Percentiles rank a stretch among this genome's conserved stretches.
Evolutionary conservation across 1,284 basidiomycete species (phyloP).

Genomic region (Ceratobasidium papillatum): DNA sequence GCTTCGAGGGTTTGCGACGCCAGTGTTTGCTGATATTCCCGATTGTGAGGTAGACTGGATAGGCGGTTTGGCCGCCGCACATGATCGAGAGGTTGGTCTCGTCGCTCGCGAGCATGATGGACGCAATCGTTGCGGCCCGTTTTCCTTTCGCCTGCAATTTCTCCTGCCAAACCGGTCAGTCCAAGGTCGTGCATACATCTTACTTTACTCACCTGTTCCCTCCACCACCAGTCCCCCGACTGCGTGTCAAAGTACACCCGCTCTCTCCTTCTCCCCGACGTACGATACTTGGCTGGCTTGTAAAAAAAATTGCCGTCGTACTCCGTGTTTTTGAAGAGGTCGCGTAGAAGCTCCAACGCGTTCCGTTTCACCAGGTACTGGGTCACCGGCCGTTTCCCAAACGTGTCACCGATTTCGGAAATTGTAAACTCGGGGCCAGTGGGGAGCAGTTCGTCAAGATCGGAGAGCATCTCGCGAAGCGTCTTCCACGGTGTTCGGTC

Average conservation of each 20-base stretch:
- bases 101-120: conserved; percentile 38
- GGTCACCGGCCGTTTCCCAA: neutral
- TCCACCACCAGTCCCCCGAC: conserved; percentile 43
- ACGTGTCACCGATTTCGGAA: conserved; percentile 48
- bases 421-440: too few relatives aligned
- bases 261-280: neutral
- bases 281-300: neutral
- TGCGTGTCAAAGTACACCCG: conserved; percentile 31
- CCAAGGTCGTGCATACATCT: neutral
- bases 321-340: conserved; percentile 43
- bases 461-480: too few relatives aligned
- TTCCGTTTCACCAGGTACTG: neutral
- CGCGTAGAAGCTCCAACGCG: conserved; percentile 9
- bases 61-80: conserved; percentile 36
- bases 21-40: conserved; percentile 41
- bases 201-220: conserved; percentile 15
- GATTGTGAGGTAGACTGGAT: conserved; percentile 40
- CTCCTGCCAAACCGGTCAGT: neutral
- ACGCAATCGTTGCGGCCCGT: conserved; percentile 25
- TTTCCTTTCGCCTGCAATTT: neutral
- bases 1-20: neutral
- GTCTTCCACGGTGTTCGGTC: conserved; percentile 44
- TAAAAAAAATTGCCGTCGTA: neutral
- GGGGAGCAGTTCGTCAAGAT: too few relatives aligned
- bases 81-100: conserved; percentile 39